phyloP scores from a whole-genome alignment of 495 filamentous ascomycete species.

The Neurospora hispaniola region DNA sequence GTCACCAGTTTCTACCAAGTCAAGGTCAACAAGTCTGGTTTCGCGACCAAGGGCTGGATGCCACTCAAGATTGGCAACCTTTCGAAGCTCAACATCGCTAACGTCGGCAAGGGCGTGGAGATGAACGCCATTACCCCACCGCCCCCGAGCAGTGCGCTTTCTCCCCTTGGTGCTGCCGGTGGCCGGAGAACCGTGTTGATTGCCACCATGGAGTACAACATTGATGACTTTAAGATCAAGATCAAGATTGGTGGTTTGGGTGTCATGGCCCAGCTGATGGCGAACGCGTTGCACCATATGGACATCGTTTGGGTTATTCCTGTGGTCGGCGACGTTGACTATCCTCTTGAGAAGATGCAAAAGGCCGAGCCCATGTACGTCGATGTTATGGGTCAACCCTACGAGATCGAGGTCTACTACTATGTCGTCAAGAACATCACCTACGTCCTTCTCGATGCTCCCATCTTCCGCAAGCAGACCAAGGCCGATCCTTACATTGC shows the following conservation, averaged over 20 bases:
- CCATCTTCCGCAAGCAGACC: constrained; percentile 60
- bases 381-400: constrained; percentile 52
- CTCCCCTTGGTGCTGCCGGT: constrained; percentile 6
- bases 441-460: constrained; percentile 60
- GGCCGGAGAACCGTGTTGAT: constrained; percentile 48
- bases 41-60: constrained; percentile 30
- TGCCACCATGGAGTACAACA: constrained; percentile 65
- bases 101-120: constrained; percentile 24
- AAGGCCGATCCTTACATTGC: constrained; percentile 58
- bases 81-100: constrained; percentile 38
- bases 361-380: constrained; percentile 53
- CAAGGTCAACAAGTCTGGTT: constrained; percentile 59
- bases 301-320: constrained; percentile 69
- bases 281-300: constrained; percentile 54
- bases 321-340: constrained; percentile 58
- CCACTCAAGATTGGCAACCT: constrained; percentile 15
- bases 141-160: constrained; percentile 10
- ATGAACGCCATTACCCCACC: constrained; percentile 25
- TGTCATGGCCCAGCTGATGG: constrained; percentile 65
- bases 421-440: constrained; percentile 58
- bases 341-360: constrained; percentile 44
- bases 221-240: constrained; percentile 62
- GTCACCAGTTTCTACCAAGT: constrained; percentile 59
- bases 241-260: constrained; percentile 66
- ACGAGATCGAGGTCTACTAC: constrained; percentile 57